These are phyloP conservation scores for Microglena sp. DNA, from an alignment of 139 green algal genomes.

Conservation along the genomic window DNA sequence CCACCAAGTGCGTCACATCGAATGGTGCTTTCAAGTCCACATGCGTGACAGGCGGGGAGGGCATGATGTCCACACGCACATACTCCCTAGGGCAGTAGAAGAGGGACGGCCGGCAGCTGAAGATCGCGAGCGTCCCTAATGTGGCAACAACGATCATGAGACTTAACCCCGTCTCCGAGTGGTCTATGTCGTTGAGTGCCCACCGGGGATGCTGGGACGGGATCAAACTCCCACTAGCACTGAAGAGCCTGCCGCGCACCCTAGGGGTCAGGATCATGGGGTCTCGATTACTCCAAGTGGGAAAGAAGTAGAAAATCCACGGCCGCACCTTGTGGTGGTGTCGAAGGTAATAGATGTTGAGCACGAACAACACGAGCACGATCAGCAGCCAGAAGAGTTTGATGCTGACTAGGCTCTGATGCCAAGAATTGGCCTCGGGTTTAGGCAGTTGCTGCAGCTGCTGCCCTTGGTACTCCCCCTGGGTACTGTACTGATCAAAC, in stretches of 20 bases:
- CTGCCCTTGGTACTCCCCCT: not conserved
- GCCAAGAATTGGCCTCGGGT: too few relatives aligned
- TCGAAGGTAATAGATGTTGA: not conserved
- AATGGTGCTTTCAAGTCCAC: constrained; percentile 17
- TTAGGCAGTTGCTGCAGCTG: not conserved
- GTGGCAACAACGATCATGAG: not conserved
- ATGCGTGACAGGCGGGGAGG: not conserved
- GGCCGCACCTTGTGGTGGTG: not conserved
- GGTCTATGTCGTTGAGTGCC: too few relatives aligned
- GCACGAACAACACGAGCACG: not conserved
- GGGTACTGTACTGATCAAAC: not conserved
- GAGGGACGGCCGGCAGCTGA: not conserved
- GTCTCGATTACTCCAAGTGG: not conserved
- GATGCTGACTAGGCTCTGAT: too few relatives aligned
- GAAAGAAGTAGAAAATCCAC: not conserved
- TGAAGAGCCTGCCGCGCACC: too few relatives aligned
- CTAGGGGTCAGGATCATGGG: not conserved
- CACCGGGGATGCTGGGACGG: not conserved
- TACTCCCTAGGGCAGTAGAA: constrained; percentile 9
- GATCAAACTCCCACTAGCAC: too few relatives aligned
- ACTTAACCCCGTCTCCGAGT: too few relatives aligned
- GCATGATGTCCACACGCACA: not conserved
- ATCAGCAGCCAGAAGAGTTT: not conserved
- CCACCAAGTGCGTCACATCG: constrained; percentile 13
- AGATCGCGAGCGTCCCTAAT: not conserved